phyloP scores from a whole-genome alignment of 345 rosid genomes.

The Eucalyptus pumila region DNA sequence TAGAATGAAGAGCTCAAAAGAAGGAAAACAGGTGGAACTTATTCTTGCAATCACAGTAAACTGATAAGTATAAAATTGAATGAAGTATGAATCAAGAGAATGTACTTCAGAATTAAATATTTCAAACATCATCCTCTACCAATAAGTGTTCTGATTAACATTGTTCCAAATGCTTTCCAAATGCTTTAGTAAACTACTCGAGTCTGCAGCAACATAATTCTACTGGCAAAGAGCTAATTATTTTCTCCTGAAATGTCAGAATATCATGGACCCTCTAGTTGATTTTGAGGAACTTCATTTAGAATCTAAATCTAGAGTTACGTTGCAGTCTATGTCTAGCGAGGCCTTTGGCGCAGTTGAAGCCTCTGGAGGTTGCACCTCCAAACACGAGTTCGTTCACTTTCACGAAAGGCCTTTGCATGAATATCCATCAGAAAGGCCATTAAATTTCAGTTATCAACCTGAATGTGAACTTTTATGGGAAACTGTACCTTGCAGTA shows the following conservation, averaged over 20 bases:
- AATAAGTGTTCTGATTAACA: not conserved
- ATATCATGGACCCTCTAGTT: not conserved
- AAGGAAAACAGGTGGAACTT: not conserved
- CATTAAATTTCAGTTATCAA: not conserved
- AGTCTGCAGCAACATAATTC: not conserved
- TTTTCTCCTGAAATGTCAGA: not conserved
- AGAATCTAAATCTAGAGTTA: not conserved
- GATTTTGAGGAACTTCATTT: not conserved
- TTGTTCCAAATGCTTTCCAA: not conserved
- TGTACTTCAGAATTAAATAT: not conserved
- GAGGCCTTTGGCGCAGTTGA: not conserved
- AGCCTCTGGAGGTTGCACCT: not conserved
- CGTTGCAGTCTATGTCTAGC: not conserved
- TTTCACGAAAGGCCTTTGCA: not conserved
- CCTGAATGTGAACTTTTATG: not conserved
- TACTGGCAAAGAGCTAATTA: not conserved
- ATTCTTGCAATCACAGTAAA: not conserved
- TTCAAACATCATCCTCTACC: not conserved
- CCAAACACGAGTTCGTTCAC: not conserved
- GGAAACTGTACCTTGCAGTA: constrained; percentile 61
- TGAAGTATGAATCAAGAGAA: not conserved
- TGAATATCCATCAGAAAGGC: not conserved
- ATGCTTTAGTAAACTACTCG: not conserved
- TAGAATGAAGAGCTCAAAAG: not conserved
- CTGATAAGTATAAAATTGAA: not conserved